phyloP scores from a whole-genome alignment of 1,284 basidiomycete species.

The Gomphus sp. region DNA sequence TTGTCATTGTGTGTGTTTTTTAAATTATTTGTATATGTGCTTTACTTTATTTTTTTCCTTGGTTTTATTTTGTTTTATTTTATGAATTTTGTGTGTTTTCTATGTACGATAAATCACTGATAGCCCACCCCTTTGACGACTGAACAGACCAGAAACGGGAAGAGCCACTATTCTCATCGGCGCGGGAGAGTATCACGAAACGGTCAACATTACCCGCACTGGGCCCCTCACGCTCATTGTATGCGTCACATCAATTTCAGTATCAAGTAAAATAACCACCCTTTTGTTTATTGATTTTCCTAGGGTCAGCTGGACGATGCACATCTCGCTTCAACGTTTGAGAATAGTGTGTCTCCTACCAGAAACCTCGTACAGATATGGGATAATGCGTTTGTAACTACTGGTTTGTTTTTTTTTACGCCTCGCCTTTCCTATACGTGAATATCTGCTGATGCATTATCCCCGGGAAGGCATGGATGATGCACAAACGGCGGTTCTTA shows the following conservation, averaged over 20 bases:
- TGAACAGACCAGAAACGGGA: constrained; percentile 28
- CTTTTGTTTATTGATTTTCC: neutral
- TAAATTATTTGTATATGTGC: neutral
- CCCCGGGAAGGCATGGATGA: constrained; percentile 34
- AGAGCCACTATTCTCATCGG: constrained; percentile 45
- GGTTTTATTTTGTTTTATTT: neutral
- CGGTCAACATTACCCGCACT: constrained; percentile 43
- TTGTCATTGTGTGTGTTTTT: constrained; percentile 34
- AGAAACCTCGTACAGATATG: constrained; percentile 48
- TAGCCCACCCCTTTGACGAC: neutral
- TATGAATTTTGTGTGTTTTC: constrained; percentile 28
- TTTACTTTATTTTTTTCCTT: neutral
- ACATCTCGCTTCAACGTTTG: constrained; percentile 23
- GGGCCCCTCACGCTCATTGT: constrained; percentile 50
- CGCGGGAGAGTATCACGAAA: constrained; percentile 53
- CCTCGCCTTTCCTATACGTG: neutral
- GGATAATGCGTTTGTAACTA: constrained; percentile 31
- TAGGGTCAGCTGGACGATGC: constrained; percentile 44
- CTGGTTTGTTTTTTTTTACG: neutral
- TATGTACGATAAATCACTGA: neutral
- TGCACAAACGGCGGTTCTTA: constrained; percentile 43
- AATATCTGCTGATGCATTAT: neutral
- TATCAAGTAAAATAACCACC: neutral
- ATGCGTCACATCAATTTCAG: neutral
- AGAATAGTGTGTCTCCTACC: constrained; percentile 22